Conservation (phyloP, 192 early-diverging fungal species). For the Rhizoclosmatium globosum region DNA sequence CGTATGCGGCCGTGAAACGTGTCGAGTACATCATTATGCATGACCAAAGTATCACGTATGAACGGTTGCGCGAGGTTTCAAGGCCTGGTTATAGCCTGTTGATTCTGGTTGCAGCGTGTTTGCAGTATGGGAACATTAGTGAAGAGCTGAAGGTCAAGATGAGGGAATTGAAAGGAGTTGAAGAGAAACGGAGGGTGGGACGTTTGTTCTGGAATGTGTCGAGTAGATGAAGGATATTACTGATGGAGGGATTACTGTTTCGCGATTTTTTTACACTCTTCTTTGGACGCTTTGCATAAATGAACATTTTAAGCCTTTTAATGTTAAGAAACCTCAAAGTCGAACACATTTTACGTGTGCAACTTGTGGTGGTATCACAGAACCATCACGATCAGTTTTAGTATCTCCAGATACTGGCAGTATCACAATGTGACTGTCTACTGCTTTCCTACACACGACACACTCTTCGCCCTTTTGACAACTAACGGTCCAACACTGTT, state of each 20-base stretch:
- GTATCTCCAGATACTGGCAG: too few relatives aligned
- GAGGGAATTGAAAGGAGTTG: constrained; percentile 16
- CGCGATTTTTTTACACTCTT: too few relatives aligned
- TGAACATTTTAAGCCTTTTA: too few relatives aligned
- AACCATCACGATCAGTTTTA: too few relatives aligned
- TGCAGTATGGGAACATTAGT: constrained; percentile 55
- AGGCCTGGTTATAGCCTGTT: constrained; percentile 58
- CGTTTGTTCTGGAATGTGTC: constrained; percentile 15
- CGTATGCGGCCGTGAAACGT: constrained; percentile 38
- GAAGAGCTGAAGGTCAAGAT: constrained; percentile 41
- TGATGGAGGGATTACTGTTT: too few relatives aligned
- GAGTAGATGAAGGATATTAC: neutral
- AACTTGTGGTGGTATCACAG: too few relatives aligned
- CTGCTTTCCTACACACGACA: neutral
- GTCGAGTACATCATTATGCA: constrained; percentile 63
- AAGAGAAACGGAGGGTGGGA: constrained; percentile 9
- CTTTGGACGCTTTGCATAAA: too few relatives aligned
- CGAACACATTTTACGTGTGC: too few relatives aligned
- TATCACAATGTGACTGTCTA: too few relatives aligned
- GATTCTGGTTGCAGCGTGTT: constrained; percentile 63
- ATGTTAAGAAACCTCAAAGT: too few relatives aligned
- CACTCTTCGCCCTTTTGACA: neutral
- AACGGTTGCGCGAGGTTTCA: constrained; percentile 56
- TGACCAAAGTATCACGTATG: constrained; percentile 59
- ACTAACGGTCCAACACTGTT: neutral